These are phyloP conservation scores for Apiotrichum gamsii DNA, from an alignment of 1,284 basidiomycete species.

Conservation along the genomic window DNA sequence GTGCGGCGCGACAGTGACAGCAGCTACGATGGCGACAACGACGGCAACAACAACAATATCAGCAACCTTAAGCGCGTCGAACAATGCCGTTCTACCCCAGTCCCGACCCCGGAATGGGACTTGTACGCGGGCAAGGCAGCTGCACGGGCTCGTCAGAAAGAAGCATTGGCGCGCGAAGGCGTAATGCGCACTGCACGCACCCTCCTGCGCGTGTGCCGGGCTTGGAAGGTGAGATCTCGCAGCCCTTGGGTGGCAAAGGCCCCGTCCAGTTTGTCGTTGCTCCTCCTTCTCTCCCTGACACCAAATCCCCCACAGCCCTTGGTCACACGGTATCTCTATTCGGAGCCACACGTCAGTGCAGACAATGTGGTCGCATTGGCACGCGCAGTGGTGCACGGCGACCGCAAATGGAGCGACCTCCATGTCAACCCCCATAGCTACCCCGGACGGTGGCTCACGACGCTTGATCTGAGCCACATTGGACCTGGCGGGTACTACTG, in stretches of 20 bases:
- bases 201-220: slow-evolving; percentile 61
- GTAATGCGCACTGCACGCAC: slow-evolving; percentile 19
- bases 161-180: not conserved
- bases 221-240: slow-evolving; percentile 64
- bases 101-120: slow-evolving; percentile 22
- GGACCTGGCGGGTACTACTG: slow-evolving; percentile 55
- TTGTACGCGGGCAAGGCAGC: slow-evolving; percentile 15
- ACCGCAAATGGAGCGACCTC: slow-evolving; percentile 76
- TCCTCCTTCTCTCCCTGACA: too few species aligned
- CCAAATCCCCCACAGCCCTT: slow-evolving; percentile 64
- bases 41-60: too few species aligned
- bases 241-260: too few species aligned
- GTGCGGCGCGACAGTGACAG: too few species aligned
- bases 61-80: too few species aligned
- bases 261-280: too few species aligned
- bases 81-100: not conserved
- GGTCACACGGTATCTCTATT: slow-evolving; percentile 62
- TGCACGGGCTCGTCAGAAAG: too few species aligned
- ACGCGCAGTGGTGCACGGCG: slow-evolving; percentile 55
- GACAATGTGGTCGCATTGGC: slow-evolving; percentile 57
- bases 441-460: slow-evolving; percentile 74
- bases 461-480: slow-evolving; percentile 61
- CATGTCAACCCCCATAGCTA: slow-evolving; percentile 72
- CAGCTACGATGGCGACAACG: not conserved
- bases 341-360: slow-evolving; percentile 53